Evolutionary conservation across 805 yeast species (phyloP), one percentile per base, ranked within the genome.

Genomic region (Barnettozyma pratensis): DNA sequence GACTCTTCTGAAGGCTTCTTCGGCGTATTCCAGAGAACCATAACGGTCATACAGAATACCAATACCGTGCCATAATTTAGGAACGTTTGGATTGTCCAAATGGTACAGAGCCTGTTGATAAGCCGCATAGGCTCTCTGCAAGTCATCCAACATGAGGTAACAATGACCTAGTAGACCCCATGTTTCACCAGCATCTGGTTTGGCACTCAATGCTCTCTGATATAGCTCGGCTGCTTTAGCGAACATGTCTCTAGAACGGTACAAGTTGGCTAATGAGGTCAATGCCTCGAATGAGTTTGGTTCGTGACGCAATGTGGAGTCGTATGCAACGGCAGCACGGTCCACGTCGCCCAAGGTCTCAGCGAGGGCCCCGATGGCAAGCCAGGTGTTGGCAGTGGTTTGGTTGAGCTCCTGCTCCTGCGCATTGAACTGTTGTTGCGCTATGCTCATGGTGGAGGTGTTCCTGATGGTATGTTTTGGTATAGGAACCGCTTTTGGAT

Each of bases 121-220:
- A 3, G 98, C 96, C 41, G 91, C 85, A 65, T 94, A 94, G 7
- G 97, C 97, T 59, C 96, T 80, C 66, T 88, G 97, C 52, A 94
- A 75, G 61, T 94, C 99, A 67, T 94, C 99, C 65, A 91, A 73
- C 97, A 94, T 94, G 58, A 94, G 72, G 64, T 90, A 94, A 71
- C 99, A 94, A 69, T 94, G 98, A 46, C 99, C 96, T 59, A 91
- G 72, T 12, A 92, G 77, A 0, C 98, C 97, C 98, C 99, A 94
- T 36, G 95, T 88, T 59, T 92, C 98, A 50, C 97, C 97, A 58
- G 89, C 83, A 63, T 87, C 92, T 25, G 90, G 92, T 59, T 84
- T 81, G 46, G 86, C 76, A 47, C 85, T 78, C 48, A 94, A 70
- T 6, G 96, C 95, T 57, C 89, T 79, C 67, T 92, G 95, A 69